These are phyloP conservation scores for Zygosaccharomyces sapae DNA, from an alignment of 1,139 yeast species.

Conservation along the genomic window DNA sequence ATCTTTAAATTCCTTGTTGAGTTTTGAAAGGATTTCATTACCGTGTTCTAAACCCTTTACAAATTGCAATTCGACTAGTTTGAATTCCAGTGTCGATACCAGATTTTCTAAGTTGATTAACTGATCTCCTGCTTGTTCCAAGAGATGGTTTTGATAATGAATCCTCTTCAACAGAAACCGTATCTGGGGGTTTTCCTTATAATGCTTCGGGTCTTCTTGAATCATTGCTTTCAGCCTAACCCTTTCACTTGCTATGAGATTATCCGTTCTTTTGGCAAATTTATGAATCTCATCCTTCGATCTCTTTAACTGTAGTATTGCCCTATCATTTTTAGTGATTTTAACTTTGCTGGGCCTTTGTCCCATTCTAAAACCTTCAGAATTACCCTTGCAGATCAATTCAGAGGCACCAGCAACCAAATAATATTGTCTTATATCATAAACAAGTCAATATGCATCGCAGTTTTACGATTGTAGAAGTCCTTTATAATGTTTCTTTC, in stretches of 20 bases:
- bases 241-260: conserved; percentile 44
- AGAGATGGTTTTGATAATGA: conserved; percentile 72
- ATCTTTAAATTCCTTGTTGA: conserved; percentile 73
- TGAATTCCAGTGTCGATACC: conserved; percentile 78
- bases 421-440: neutral
- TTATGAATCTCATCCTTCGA: conserved; percentile 82
- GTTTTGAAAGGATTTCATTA: conserved; percentile 62
- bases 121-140: conserved; percentile 70
- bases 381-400: neutral
- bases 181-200: conserved; percentile 44
- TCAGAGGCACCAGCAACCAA: neutral
- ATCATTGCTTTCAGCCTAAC: conserved; percentile 32
- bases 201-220: conserved; percentile 23
- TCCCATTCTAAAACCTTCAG: conserved; percentile 26
- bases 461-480: neutral
- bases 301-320: conserved; percentile 76
- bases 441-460: neutral
- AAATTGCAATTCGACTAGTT: conserved; percentile 81
- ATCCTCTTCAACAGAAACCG: conserved; percentile 68
- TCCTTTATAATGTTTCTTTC: neutral
- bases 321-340: conserved; percentile 79
- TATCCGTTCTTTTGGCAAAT: conserved; percentile 60
- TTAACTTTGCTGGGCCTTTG: conserved; percentile 38
- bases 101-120: conserved; percentile 70
- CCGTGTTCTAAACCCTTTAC: conserved; percentile 77